Percentiles rank a stretch among this genome's conserved stretches.
These are phyloP conservation scores for Lentinula sp. DNA, from an alignment of 768 basidiomycete genomes.

Conservation along the genomic window DNA sequence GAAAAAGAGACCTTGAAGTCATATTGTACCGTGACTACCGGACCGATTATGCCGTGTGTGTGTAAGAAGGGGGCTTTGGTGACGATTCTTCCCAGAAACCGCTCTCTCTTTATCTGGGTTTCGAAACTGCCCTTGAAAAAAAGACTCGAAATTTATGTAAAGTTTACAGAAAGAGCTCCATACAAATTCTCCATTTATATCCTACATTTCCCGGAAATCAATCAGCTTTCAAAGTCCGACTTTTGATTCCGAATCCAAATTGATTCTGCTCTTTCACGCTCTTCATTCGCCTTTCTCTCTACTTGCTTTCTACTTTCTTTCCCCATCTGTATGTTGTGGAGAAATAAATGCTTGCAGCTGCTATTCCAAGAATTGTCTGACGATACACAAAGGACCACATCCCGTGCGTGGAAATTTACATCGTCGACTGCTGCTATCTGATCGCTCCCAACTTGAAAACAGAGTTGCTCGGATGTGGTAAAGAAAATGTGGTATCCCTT, in stretches of 20 bases:
- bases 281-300: neutral
- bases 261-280: neutral
- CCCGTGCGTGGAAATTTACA: neutral
- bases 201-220: neutral
- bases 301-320: neutral
- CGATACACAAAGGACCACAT: neutral
- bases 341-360: neutral
- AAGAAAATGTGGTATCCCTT: neutral
- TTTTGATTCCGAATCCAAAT: neutral
- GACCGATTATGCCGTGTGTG: conserved; percentile 32
- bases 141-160: neutral
- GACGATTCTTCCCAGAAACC: conserved; percentile 30
- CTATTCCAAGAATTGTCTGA: neutral
- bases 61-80: conserved; percentile 42
- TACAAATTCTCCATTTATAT: neutral
- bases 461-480: conserved; percentile 8
- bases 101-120: conserved; percentile 42
- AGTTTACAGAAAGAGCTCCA: neutral
- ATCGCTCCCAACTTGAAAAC: neutral
- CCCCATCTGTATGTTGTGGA: neutral
- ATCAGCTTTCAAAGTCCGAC: neutral
- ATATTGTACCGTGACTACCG: conserved; percentile 38
- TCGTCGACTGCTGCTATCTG: neutral
- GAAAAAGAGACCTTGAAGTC: conserved; percentile 62
- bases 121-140: neutral